Evolutionary conservation across 108 stramenopile species (phyloP).

Genomic region (Schizochytrium sp.): DNA sequence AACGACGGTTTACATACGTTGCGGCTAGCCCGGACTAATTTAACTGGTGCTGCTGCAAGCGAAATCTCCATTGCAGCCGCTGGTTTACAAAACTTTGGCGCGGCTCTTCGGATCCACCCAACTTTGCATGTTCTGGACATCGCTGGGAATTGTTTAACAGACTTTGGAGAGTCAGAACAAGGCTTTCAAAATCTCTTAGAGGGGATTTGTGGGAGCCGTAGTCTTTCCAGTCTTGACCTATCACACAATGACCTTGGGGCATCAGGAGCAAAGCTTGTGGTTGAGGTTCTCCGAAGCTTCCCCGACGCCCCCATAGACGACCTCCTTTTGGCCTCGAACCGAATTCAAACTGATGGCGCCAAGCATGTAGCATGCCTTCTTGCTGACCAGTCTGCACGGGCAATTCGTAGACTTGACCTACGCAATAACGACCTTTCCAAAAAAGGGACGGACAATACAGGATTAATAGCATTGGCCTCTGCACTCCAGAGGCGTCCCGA

Average conservation of each 20-base stretch:
- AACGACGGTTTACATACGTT: background rate
- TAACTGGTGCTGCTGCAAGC: background rate
- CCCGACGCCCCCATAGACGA: background rate
- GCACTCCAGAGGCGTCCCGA: background rate
- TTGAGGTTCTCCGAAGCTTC: background rate
- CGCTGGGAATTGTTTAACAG: background rate
- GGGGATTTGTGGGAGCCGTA: background rate
- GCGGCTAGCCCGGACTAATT: background rate
- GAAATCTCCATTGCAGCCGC: background rate
- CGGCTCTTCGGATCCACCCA: background rate
- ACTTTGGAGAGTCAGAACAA: background rate
- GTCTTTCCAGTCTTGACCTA: background rate
- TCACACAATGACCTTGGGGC: background rate
- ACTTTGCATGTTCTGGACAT: background rate
- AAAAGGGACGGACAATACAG: background rate
- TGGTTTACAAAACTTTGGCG: background rate
- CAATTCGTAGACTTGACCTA: background rate
- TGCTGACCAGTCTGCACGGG: background rate
- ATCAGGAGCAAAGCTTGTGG: conserved; percentile 1
- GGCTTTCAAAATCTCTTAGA: background rate
- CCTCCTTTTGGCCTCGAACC: background rate
- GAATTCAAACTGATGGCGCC: background rate
- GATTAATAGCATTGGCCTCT: background rate
- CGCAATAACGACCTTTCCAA: background rate
- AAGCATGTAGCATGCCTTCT: background rate